These are phyloP conservation scores for Solanum virginianum DNA, from an alignment of 257 asterid genomes.

Conservation along the genomic window DNA sequence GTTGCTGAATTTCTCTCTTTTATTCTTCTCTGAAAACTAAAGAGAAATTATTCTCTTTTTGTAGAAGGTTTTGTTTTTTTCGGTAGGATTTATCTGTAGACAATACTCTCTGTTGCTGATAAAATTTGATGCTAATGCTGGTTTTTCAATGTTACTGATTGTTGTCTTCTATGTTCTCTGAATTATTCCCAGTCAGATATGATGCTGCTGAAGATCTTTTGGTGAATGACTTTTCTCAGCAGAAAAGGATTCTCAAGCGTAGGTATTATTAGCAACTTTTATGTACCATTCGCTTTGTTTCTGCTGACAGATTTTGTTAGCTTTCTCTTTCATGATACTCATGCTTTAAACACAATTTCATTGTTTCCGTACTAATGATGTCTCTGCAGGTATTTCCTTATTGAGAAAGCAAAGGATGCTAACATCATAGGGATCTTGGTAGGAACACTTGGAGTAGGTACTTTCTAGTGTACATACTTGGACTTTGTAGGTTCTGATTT, in stretches of 20 bases:
- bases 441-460: conserved; percentile 97
- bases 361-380: neutral
- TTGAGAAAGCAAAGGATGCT: conserved; percentile 97
- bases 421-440: conserved; percentile 90
- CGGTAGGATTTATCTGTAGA: neutral
- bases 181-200: conserved; percentile 70
- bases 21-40: neutral
- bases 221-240: conserved; percentile 54
- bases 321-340: neutral
- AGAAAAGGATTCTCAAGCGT: conserved; percentile 63
- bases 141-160: neutral
- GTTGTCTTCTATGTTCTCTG: conserved; percentile 12
- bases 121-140: neutral
- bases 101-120: neutral
- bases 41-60: neutral
- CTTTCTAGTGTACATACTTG: neutral
- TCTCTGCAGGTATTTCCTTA: conserved; percentile 68
- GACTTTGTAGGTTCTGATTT: neutral
- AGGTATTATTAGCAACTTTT: conserved; percentile 33
- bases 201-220: conserved; percentile 52
- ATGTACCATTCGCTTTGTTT: neutral
- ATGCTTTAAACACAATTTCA: neutral
- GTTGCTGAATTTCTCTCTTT: neutral
- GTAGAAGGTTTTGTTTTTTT: neutral
- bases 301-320: neutral